phyloP scores from a whole-genome alignment of 2,329 filamentous ascomycete genomes.

The Coniella vitis region DNA sequence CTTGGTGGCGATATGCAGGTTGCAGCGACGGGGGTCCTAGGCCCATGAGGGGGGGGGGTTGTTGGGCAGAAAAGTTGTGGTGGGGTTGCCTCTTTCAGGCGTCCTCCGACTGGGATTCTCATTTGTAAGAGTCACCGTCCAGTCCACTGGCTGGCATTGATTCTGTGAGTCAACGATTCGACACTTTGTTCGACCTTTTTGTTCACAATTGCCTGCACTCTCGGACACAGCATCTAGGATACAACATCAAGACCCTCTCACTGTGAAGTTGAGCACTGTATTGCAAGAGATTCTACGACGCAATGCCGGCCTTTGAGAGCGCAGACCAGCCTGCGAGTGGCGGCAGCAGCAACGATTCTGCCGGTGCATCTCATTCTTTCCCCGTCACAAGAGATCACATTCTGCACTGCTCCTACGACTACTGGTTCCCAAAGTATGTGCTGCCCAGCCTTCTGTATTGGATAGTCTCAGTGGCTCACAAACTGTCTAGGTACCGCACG shows the following conservation, averaged over 20 bases:
- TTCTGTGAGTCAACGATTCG: constrained; percentile 8
- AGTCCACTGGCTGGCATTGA: neutral
- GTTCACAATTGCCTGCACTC: neutral
- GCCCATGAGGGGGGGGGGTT: neutral
- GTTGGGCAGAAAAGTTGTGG: constrained; percentile 8
- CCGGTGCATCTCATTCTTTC: constrained; percentile 51
- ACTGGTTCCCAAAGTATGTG: constrained; percentile 72
- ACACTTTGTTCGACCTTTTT: neutral
- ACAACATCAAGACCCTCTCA: too few species aligned
- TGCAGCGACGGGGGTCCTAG: too few species aligned
- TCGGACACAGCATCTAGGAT: too few species aligned
- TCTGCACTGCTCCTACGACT: constrained; percentile 87
- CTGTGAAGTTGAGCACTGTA: neutral
- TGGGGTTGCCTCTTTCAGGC: constrained; percentile 8
- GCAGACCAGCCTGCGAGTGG: constrained; percentile 16
- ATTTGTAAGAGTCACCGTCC: neutral
- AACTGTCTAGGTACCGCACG: constrained; percentile 56
- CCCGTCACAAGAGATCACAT: constrained; percentile 82
- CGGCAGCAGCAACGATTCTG: constrained; percentile 14
- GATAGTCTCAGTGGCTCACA: constrained; percentile 10
- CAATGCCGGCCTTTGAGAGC: constrained; percentile 28
- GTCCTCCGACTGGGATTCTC: neutral
- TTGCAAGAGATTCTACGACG: neutral
- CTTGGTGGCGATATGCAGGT: too few species aligned
- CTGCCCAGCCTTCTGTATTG: neutral